These are phyloP conservation scores for Immersiporthe knoxdaviesiana DNA, from an alignment of 2,329 filamentous ascomycete species.

Conservation along the genomic window DNA sequence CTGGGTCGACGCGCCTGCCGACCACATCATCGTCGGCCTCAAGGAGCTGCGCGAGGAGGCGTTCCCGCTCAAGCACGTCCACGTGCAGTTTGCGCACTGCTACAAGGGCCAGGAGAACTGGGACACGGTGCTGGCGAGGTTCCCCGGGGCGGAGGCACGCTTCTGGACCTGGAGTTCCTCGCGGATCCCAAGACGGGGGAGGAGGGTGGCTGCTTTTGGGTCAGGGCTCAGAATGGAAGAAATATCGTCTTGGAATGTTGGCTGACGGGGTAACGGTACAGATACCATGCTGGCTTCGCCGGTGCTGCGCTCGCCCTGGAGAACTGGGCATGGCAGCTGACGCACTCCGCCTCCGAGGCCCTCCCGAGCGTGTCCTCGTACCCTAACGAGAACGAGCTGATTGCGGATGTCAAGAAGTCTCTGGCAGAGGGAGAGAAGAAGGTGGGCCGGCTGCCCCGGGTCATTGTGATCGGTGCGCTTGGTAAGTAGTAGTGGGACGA, in stretches of 20 bases:
- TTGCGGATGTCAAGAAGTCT: conserved; percentile 73
- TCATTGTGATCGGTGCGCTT: conserved; percentile 77
- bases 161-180: conserved; percentile 88
- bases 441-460: conserved; percentile 68
- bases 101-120: conserved; percentile 80
- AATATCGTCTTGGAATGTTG: background rate
- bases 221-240: conserved; percentile 43
- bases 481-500: conserved; percentile 14
- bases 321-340: conserved; percentile 83
- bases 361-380: conserved; percentile 70
- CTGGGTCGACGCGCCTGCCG: conserved; percentile 69
- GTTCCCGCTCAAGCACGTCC: conserved; percentile 72
- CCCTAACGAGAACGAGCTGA: conserved; percentile 73
- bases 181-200: conserved; percentile 67
- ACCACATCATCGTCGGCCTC: conserved; percentile 74
- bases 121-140: conserved; percentile 79
- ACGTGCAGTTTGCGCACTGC: conserved; percentile 74
- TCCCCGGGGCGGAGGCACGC: conserved; percentile 74
- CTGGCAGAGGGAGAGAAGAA: conserved; percentile 67
- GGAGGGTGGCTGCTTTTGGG: conserved; percentile 73
- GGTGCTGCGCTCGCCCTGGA: conserved; percentile 74
- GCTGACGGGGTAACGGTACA: conserved; percentile 5
- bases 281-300: conserved; percentile 30
- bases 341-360: conserved; percentile 60
- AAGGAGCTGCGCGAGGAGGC: conserved; percentile 78